Evolutionary conservation across 176 grass and related monocot species (phyloP).

Genomic region (Avena eriantha): DNA sequence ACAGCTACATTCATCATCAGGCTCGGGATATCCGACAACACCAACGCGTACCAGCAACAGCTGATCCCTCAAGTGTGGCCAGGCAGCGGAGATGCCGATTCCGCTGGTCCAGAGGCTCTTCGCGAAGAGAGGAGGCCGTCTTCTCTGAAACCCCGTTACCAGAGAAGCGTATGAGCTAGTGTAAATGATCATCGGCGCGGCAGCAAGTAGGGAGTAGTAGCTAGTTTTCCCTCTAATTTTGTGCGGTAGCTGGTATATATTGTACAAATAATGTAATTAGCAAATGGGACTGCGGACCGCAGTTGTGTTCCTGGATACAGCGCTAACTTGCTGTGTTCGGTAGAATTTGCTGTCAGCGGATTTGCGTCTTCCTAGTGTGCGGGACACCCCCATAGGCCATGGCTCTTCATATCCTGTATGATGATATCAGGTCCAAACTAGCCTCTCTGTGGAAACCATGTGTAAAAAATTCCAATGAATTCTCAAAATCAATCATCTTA

Average conservation of each 20-base stretch:
- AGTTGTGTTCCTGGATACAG: conserved; percentile 36
- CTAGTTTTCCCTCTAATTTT: conserved; percentile 48
- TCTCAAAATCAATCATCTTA: background rate
- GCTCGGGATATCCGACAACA: conserved; percentile 69
- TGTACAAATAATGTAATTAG: conserved; percentile 71
- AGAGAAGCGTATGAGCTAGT: conserved; percentile 70
- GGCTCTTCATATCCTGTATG: conserved; percentile 1
- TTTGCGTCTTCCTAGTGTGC: conserved; percentile 20
- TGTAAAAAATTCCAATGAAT: background rate
- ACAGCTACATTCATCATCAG: conserved; percentile 75
- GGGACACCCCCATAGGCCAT: background rate
- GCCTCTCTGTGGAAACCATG: background rate
- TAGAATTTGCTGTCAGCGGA: conserved; percentile 28
- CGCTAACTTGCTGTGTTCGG: conserved; percentile 34
- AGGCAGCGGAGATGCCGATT: conserved; percentile 45
- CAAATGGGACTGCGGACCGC: conserved; percentile 41
- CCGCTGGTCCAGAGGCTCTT: conserved; percentile 13
- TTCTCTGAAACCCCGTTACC: conserved; percentile 70
- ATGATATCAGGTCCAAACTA: background rate
- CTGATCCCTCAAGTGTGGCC: conserved; percentile 57
- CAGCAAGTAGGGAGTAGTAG: conserved; percentile 41
- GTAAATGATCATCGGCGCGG: conserved; percentile 41
- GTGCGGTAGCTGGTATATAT: conserved; percentile 46
- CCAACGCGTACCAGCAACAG: conserved; percentile 65
- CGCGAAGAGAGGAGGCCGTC: conserved; percentile 50